A percentile compares a stretch with the other conserved stretches of the same genome.
Conservation (phyloP, 139 green algal species). For the Volvox africanus region DNA sequence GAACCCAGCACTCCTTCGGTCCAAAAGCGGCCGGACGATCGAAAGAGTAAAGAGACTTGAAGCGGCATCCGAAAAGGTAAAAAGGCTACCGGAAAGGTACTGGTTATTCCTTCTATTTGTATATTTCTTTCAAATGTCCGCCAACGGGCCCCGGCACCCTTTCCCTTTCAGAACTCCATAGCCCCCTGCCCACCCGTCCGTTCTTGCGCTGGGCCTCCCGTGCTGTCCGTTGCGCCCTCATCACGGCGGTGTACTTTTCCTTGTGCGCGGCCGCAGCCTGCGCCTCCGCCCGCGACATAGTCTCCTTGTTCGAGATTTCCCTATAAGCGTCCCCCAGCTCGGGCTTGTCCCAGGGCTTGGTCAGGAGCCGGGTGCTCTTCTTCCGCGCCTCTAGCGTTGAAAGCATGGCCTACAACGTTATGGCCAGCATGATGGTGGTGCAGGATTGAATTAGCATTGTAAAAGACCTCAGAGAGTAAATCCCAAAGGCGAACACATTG, state of each 20-base stretch:
- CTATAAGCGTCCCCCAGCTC: constrained; percentile 41
- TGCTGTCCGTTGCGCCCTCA: constrained; percentile 39
- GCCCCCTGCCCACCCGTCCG: not conserved
- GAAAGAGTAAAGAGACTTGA: no score
- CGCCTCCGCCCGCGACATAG: constrained; percentile 50
- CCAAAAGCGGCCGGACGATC: no score
- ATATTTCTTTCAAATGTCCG: no score
- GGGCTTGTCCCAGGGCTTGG: constrained; percentile 59
- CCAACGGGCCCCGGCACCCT: not conserved
- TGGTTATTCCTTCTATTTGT: no score
- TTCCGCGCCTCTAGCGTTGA: constrained; percentile 43
- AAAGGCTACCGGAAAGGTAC: no score
- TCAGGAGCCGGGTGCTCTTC: constrained; percentile 35
- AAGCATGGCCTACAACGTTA: constrained; percentile 30
- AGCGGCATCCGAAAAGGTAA: no score
- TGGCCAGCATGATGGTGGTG: no score
- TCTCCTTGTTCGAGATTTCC: constrained; percentile 16
- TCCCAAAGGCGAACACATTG: no score
- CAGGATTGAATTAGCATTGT: no score
- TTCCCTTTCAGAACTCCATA: not conserved
- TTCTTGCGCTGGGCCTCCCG: constrained; percentile 13
- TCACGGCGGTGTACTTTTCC: constrained; percentile 48
- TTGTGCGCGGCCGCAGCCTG: constrained; percentile 12
- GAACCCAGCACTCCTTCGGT: no score
- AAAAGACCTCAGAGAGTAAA: no score